These are phyloP conservation scores for Trichaptum fuscoviolaceum DNA, from an alignment of 768 basidiomycete species.

Conservation along the genomic window DNA sequence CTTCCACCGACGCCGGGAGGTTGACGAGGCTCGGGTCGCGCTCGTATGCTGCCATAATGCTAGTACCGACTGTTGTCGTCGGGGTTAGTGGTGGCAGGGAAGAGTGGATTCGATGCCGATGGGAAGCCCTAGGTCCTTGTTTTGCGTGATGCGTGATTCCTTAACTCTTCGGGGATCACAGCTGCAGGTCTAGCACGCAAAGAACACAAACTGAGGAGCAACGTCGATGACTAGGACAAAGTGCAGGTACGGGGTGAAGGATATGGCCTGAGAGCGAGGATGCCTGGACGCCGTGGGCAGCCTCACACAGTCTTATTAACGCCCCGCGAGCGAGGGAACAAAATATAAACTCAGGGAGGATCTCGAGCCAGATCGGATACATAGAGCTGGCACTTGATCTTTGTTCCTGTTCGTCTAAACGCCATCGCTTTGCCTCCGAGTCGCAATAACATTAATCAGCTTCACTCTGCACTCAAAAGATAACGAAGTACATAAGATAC, in stretches of 20 bases:
- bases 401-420: neutral
- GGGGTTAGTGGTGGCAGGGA: neutral
- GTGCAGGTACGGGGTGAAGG: neutral
- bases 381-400: neutral
- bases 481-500: neutral
- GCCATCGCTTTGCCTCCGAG: neutral
- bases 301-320: neutral
- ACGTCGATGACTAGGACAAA: neutral
- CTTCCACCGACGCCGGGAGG: neutral
- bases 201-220: neutral
- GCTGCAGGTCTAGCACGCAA: neutral
- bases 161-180: too few species aligned
- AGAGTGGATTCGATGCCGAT: neutral
- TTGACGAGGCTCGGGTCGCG: neutral
- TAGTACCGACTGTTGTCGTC: neutral
- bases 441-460: neutral
- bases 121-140: neutral
- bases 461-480: neutral
- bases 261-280: neutral
- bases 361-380: neutral
- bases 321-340: neutral
- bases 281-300: neutral
- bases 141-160: neutral
- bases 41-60: neutral
- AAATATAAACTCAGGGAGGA: neutral